Evolutionary conservation across 2,329 filamentous ascomycete genomes (phyloP).

Genomic region (Aspergillus quadrilineatus): DNA sequence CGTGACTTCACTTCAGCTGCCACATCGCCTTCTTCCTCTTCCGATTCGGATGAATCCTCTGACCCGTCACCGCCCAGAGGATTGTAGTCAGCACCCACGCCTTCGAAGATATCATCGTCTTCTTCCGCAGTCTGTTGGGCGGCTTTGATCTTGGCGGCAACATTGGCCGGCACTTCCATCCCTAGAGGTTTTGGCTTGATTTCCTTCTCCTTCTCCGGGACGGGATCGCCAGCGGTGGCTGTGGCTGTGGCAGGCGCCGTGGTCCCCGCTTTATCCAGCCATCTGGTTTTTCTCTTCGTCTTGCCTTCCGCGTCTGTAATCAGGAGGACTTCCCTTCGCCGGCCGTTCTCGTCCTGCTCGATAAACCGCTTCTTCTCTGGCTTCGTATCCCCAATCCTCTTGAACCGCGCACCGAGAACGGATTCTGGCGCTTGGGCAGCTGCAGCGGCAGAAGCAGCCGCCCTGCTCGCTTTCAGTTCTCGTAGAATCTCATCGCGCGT

Average conservation of each 20-base stretch:
- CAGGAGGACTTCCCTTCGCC: constrained; percentile 58
- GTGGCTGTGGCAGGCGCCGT: constrained; percentile 15
- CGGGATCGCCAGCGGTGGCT: constrained; percentile 41
- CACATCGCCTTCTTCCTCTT: constrained; percentile 26
- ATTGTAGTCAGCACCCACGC: constrained; percentile 60
- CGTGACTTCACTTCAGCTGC: not conserved
- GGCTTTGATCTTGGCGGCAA: constrained; percentile 36
- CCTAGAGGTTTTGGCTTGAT: constrained; percentile 46
- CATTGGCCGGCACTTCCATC: constrained; percentile 50
- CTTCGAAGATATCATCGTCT: constrained; percentile 63
- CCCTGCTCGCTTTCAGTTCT: constrained; percentile 57
- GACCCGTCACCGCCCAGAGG: constrained; percentile 55
- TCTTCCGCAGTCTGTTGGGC: constrained; percentile 48
- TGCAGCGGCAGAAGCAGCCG: constrained; percentile 38
- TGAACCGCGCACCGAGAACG: constrained; percentile 55
- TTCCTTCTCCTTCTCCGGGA: constrained; percentile 41
- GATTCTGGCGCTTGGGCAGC: constrained; percentile 45
- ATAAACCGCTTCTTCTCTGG: constrained; percentile 53
- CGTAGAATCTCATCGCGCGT: constrained; percentile 60
- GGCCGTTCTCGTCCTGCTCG: constrained; percentile 54
- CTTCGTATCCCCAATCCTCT: constrained; percentile 51
- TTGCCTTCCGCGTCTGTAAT: constrained; percentile 60
- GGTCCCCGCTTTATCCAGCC: constrained; percentile 43
- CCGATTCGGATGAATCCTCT: constrained; percentile 46
- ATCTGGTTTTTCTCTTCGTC: constrained; percentile 61